Conservation (phyloP, 2,329 filamentous ascomycete species). For the Arthrinium puccinioides region DNA sequence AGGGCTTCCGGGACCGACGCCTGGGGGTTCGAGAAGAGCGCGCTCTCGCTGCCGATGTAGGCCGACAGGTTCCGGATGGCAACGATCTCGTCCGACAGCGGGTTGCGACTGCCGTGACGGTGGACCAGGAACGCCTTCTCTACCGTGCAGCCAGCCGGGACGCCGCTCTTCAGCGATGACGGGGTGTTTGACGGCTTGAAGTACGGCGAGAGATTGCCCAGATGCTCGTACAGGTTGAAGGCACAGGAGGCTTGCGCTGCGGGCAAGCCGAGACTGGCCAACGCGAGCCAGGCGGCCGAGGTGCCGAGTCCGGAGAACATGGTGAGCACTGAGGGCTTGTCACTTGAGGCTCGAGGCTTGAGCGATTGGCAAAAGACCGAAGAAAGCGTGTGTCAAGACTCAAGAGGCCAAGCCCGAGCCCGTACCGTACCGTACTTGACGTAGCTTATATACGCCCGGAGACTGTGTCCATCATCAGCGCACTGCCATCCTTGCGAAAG, state of each 20-base stretch:
- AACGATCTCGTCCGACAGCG: slow-evolving; percentile 11
- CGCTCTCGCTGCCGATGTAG: slow-evolving; percentile 13
- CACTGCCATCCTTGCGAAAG: too few relatives aligned
- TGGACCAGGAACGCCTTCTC: slow-evolving; percentile 14
- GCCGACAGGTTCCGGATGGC: slow-evolving; percentile 10
- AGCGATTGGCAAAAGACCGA: too few relatives aligned
- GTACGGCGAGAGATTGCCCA: slow-evolving; percentile 14
- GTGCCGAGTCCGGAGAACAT: too few relatives aligned
- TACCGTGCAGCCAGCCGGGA: slow-evolving; percentile 13
- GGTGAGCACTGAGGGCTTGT: too few relatives aligned
- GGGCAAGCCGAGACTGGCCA: background rate
- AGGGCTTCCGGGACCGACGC: slow-evolving; percentile 8
- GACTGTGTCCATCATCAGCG: too few relatives aligned
- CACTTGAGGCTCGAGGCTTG: too few relatives aligned
- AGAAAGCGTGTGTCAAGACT: too few relatives aligned
- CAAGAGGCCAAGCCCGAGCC: too few relatives aligned
- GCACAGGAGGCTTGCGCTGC: background rate
- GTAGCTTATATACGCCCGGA: too few relatives aligned
- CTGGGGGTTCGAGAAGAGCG: slow-evolving; percentile 9
- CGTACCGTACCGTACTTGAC: too few relatives aligned
- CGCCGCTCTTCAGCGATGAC: slow-evolving; percentile 7
- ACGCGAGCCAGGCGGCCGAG: slow-evolving; percentile 1
- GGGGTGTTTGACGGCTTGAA: slow-evolving; percentile 14
- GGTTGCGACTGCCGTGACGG: slow-evolving; percentile 14
- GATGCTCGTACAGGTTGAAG: slow-evolving; percentile 12